Percentiles rank a stretch among this genome's conserved stretches.
phyloP scores from a whole-genome alignment of 352 stramenopile species.

The Blastocystis hominis region DNA sequence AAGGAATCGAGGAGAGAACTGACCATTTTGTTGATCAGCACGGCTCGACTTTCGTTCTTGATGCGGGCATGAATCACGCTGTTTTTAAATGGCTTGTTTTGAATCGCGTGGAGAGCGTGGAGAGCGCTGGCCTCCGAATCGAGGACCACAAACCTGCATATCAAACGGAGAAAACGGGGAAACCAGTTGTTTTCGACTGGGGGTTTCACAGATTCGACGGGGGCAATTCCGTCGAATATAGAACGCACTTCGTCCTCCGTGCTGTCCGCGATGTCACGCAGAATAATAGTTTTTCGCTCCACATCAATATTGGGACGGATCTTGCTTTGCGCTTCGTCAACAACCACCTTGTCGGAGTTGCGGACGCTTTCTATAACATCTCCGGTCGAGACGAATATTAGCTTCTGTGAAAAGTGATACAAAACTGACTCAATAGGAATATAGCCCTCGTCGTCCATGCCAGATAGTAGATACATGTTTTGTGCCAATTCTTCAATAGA shows the following conservation, averaged over 20 bases:
- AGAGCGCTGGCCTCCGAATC: not conserved
- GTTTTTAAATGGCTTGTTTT: conserved; percentile 1
- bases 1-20: not conserved
- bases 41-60: conserved; percentile 36
- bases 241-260: conserved; percentile 26
- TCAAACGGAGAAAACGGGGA: not conserved
- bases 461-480: not conserved
- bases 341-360: conserved; percentile 4
- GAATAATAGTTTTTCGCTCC: conserved; percentile 57
- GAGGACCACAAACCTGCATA: conserved; percentile 31
- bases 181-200: conserved; percentile 35
- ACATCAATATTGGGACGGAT: conserved; percentile 37
- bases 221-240: not conserved
- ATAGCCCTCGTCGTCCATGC: conserved; percentile 49
- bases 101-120: not conserved
- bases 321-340: not conserved
- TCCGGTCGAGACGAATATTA: not conserved
- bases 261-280: conserved; percentile 40
- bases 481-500: conserved; percentile 27
- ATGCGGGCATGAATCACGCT: conserved; percentile 1
- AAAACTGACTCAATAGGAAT: conserved; percentile 10
- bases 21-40: not conserved
- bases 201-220: conserved; percentile 37
- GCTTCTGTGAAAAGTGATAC: not conserved
- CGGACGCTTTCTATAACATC: conserved; percentile 13